Percentiles rank a stretch among this genome's conserved stretches.
These are phyloP conservation scores for Ustulina deusta DNA, from an alignment of 2,329 filamentous ascomycete species.

Conservation along the genomic window DNA sequence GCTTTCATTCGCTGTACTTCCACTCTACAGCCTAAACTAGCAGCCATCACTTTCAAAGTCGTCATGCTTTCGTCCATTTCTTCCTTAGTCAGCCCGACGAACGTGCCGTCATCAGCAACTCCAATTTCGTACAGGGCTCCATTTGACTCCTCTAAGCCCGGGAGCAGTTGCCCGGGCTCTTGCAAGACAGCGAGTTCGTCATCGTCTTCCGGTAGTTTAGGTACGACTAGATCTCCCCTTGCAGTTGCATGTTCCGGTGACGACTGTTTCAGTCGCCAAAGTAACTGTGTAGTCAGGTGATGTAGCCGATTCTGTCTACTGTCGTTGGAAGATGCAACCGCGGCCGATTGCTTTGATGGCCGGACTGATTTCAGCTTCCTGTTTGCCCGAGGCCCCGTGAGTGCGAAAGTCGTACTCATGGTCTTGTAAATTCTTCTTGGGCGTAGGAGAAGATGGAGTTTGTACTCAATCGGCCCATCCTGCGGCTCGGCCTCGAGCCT, in stretches of 20 bases:
- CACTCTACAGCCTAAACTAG: conserved; percentile 87
- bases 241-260: conserved; percentile 89
- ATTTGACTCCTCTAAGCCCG: conserved; percentile 90
- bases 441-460: conserved; percentile 87
- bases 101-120: conserved; percentile 91
- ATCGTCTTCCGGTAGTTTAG: conserved; percentile 76
- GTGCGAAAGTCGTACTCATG: conserved; percentile 70
- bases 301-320: conserved; percentile 86
- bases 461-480: conserved; percentile 95
- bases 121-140: conserved; percentile 97
- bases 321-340: conserved; percentile 65
- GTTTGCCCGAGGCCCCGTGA: conserved; percentile 50
- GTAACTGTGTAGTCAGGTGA: conserved; percentile 91
- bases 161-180: conserved; percentile 69
- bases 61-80: conserved; percentile 92
- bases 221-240: conserved; percentile 79
- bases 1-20: conserved; percentile 83
- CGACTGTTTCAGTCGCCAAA: conserved; percentile 96
- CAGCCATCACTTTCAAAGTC: conserved; percentile 90
- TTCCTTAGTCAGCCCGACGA: conserved; percentile 88
- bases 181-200: conserved; percentile 60
- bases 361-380: conserved; percentile 47
- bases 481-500: conserved; percentile 91
- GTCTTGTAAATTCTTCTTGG: conserved; percentile 79
- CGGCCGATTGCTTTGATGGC: conserved; percentile 45